A percentile compares a stretch with the other conserved stretches of the same genome.
phyloP scores from a whole-genome alignment of 441 rosid species.

The Bocquillonia castaneifolia region DNA sequence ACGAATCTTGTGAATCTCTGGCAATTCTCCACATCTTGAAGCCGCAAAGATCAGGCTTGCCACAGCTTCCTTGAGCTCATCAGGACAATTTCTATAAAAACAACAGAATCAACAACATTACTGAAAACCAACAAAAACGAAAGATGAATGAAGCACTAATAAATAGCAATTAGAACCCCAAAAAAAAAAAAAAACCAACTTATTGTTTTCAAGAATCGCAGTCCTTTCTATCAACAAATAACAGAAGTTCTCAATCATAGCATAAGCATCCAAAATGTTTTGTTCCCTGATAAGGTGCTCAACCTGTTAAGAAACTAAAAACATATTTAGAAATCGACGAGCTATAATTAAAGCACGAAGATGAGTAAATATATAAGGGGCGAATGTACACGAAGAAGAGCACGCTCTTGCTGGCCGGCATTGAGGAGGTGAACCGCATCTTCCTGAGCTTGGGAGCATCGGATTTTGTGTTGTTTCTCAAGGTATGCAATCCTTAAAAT shows the following conservation, averaged over 20 bases:
- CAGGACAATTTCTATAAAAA: slow-evolving; percentile 47
- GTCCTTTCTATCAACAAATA: slow-evolving; percentile 38
- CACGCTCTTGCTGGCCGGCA: slow-evolving; percentile 46
- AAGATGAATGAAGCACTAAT: background rate
- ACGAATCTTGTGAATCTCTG: slow-evolving; percentile 49
- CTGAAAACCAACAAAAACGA: background rate
- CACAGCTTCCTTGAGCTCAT: slow-evolving; percentile 47
- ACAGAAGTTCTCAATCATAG: slow-evolving; percentile 44
- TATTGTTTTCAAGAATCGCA: slow-evolving; percentile 32
- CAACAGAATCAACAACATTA: background rate
- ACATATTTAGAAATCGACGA: background rate
- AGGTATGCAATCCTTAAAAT: slow-evolving; percentile 40
- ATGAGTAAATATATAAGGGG: background rate
- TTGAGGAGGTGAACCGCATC: slow-evolving; percentile 47
- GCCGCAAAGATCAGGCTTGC: slow-evolving; percentile 57
- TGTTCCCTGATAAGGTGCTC: slow-evolving; percentile 48
- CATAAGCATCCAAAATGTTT: slow-evolving; percentile 40
- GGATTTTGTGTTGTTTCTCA: slow-evolving; percentile 37
- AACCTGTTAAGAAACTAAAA: slow-evolving; percentile 27
- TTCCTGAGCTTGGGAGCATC: slow-evolving; percentile 36
- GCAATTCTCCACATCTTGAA: slow-evolving; percentile 58
- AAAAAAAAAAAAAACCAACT: slow-evolving; percentile 23
- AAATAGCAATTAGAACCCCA: background rate
- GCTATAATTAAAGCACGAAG: background rate
- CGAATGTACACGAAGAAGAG: slow-evolving; percentile 42